phyloP scores from a whole-genome alignment of 108 stramenopile species.

The Skeletonema tropicum region DNA sequence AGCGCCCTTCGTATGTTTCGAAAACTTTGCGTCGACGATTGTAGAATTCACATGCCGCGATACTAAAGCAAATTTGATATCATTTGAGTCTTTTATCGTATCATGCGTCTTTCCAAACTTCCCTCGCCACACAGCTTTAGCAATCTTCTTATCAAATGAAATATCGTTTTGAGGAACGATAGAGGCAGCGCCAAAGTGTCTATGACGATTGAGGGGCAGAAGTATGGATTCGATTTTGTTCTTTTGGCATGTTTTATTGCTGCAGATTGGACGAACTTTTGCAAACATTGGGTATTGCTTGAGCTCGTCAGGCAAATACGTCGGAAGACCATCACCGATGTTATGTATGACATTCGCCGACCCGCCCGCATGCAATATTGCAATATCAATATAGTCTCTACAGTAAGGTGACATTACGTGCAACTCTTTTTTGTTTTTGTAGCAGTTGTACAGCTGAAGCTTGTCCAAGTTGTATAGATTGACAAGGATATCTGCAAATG shows the following conservation, averaged over 20 bases:
- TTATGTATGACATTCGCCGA: slow-evolving; percentile 41
- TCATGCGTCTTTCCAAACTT: slow-evolving; percentile 58
- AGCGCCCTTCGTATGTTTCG: slow-evolving; percentile 30
- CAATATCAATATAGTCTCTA: slow-evolving; percentile 51
- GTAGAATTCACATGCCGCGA: slow-evolving; percentile 62
- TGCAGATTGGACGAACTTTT: slow-evolving; percentile 46
- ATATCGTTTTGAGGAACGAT: slow-evolving; percentile 63
- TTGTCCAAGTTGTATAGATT: slow-evolving; percentile 47
- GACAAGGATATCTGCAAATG: slow-evolving; percentile 34
- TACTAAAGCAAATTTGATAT: slow-evolving; percentile 68
- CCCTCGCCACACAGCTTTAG: slow-evolving; percentile 77
- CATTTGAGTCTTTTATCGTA: slow-evolving; percentile 43
- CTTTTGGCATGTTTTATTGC: slow-evolving; percentile 12
- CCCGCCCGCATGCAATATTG: slow-evolving; percentile 41
- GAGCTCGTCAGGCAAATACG: slow-evolving; percentile 20
- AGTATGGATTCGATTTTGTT: slow-evolving; percentile 28
- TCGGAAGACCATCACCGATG: slow-evolving; percentile 48
- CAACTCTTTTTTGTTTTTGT: slow-evolving; percentile 34
- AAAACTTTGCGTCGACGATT: slow-evolving; percentile 67
- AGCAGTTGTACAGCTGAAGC: slow-evolving; percentile 25
- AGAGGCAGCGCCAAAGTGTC: slow-evolving; percentile 40
- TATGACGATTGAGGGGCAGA: slow-evolving; percentile 45
- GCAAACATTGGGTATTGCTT: slow-evolving; percentile 41
- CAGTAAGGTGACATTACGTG: slow-evolving; percentile 43
- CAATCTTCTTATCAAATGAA: slow-evolving; percentile 69